These are phyloP conservation scores for Penicillium sp. DNA, from an alignment of 2,329 filamentous ascomycete genomes.

Conservation along the genomic window DNA sequence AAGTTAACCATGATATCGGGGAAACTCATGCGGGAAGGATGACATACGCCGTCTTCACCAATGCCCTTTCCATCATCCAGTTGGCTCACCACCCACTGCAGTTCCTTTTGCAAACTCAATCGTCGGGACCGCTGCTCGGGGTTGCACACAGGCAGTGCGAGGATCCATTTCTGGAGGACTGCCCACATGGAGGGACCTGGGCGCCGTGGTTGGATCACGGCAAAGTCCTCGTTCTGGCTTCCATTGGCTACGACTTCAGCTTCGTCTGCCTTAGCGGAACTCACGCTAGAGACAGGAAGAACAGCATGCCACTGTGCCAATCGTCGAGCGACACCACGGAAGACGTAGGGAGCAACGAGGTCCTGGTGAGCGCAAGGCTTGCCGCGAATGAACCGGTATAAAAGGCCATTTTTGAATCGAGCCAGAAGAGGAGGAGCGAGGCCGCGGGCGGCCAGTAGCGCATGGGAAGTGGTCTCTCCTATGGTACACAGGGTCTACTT, in stretches of 20 bases:
- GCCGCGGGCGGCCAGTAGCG: slow-evolving; percentile 72
- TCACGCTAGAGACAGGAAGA: slow-evolving; percentile 56
- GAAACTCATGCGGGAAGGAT: not conserved
- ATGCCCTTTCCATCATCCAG: slow-evolving; percentile 73
- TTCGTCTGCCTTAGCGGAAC: no score
- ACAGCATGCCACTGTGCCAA: slow-evolving; percentile 89
- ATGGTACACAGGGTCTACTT: slow-evolving; percentile 25
- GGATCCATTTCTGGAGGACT: slow-evolving; percentile 92
- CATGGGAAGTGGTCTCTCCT: slow-evolving; percentile 66
- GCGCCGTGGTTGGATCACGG: slow-evolving; percentile 40
- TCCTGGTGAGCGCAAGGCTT: slow-evolving; percentile 74
- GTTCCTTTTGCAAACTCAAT: slow-evolving; percentile 64
- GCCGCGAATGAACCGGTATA: slow-evolving; percentile 86
- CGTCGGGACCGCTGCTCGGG: slow-evolving; percentile 63
- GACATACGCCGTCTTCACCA: slow-evolving; percentile 62
- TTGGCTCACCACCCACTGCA: slow-evolving; percentile 62
- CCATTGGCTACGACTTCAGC: slow-evolving; percentile 11
- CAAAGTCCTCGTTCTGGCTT: slow-evolving; percentile 16
- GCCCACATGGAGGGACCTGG: slow-evolving; percentile 87
- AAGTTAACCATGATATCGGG: slow-evolving; percentile 2
- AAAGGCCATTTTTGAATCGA: slow-evolving; percentile 89
- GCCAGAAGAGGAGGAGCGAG: slow-evolving; percentile 84
- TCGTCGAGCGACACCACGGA: slow-evolving; percentile 73
- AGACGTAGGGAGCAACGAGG: slow-evolving; percentile 67
- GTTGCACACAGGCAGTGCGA: slow-evolving; percentile 70